Base-by-base conservation (phyloP, 2,329 filamentous ascomycete genomes). In the Salinomyces thailandicus region DNA sequence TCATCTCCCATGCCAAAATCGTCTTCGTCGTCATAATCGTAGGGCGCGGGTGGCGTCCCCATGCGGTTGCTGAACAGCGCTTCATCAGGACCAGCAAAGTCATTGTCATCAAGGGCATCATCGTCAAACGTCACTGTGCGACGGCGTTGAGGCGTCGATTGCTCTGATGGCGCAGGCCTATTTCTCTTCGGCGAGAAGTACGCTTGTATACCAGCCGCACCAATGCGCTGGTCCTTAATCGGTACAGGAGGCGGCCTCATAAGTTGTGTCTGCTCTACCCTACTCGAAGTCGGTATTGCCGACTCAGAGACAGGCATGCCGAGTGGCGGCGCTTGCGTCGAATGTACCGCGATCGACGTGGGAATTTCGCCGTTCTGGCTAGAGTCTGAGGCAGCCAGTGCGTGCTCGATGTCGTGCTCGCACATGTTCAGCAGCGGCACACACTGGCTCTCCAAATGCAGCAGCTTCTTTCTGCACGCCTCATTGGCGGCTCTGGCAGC, bases 11-110 rank as follows among this genome's bases (percentile, higher is more conserved):
- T 50, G 20, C 51, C 57, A 39, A 53, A 60, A 16, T 57, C 55
- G 30, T 56, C 54, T 6, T 45, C 52, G 6, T 57, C 49, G 16
- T 53, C 47, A 16, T 52, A 41, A 12, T 46, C 29, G 17, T 42
- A 38, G 16, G 41, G 45, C 11, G 45, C 37, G 9, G 58, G 58
- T 16, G 59, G 57, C 13, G 58, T 57, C 7, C 59, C 59, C 58
- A 61, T 62, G 14, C 53, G 51, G 28, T 49, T 54, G 37, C 45
- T 52, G 42, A 59, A 60, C 19, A 64, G 42, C 5, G 57, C 54
- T 16, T 53, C 49, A 13, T 52, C 46, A 2, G 34, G 24, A 12
- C 30, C 36, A 26, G 30, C 38, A 42, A 29, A 42, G 26, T 58
- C 54, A 15, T 44, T 38, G 20, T 52, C 50, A 24, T 51, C 39